These are phyloP conservation scores for Monosporascus ibericus DNA, from an alignment of 2,329 filamentous ascomycete genomes.

Conservation along the genomic window DNA sequence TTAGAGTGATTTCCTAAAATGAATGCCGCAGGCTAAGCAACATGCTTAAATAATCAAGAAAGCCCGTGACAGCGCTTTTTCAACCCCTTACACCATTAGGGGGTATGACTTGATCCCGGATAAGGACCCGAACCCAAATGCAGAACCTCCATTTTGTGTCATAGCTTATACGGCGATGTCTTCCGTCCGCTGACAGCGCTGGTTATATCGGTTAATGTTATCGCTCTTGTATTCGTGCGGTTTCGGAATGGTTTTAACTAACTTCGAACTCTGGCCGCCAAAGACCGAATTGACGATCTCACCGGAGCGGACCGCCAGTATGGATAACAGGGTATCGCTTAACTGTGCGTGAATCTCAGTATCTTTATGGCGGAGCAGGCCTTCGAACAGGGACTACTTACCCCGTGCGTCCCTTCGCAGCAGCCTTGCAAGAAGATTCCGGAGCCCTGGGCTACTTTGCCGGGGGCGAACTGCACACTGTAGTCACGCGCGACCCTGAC, in stretches of 20 bases:
- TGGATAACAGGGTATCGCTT: conserved; percentile 76
- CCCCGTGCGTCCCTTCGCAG: conserved; percentile 86
- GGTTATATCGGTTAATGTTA: background rate
- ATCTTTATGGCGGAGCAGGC: background rate
- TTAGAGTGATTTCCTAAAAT: too few species aligned
- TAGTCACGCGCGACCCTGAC: conserved; percentile 67
- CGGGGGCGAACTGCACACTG: conserved; percentile 62
- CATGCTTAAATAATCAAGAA: too few species aligned
- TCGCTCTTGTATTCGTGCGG: background rate
- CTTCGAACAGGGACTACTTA: conserved; percentile 42
- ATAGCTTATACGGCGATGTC: background rate
- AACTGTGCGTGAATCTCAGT: conserved; percentile 39
- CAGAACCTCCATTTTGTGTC: background rate
- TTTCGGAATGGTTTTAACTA: background rate
- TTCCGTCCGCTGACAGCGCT: background rate
- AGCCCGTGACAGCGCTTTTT: too few species aligned
- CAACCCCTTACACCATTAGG: too few species aligned
- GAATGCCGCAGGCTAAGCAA: too few species aligned
- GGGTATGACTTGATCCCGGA: too few species aligned
- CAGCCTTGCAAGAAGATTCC: conserved; percentile 93
- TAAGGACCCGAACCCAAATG: too few species aligned
- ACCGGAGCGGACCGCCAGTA: conserved; percentile 67
- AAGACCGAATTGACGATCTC: conserved; percentile 77
- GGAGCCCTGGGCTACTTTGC: conserved; percentile 62
- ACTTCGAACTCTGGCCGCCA: conserved; percentile 21